phyloP scores from a whole-genome alignment of 164 flowering plant species.

The Sedum album region DNA sequence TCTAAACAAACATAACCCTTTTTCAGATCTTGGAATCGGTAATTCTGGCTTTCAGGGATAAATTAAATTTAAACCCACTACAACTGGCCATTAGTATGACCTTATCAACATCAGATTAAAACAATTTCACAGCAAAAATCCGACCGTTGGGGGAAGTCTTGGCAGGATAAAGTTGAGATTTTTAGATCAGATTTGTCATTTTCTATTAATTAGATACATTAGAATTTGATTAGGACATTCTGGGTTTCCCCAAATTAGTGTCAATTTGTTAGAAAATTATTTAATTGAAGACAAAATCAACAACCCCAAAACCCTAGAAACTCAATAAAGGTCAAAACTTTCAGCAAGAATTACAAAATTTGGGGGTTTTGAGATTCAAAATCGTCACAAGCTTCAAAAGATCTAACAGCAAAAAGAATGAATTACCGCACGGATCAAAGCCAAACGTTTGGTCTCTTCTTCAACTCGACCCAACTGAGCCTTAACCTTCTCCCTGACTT shows the following conservation, averaged over 20 bases:
- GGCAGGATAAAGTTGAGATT: neutral
- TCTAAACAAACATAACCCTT: neutral
- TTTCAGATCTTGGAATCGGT: neutral
- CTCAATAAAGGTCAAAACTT: neutral
- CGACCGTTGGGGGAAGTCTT: neutral
- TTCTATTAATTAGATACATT: too few relatives aligned
- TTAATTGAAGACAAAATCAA: neutral
- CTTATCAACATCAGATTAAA: neutral
- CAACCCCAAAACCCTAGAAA: neutral
- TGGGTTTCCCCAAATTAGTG: neutral
- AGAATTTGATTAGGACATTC: neutral
- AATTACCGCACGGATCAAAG: slow-evolving; percentile 40
- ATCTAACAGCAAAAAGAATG: too few relatives aligned
- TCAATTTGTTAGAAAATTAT: neutral
- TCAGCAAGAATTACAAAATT: neutral
- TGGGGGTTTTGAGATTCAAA: neutral
- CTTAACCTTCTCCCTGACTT: slow-evolving; percentile 43
- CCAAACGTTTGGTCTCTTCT: slow-evolving; percentile 47
- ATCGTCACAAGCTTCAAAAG: too few relatives aligned
- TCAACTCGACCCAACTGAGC: slow-evolving; percentile 49
- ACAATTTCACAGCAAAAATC: slow-evolving; percentile 1
- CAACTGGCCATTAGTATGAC: neutral
- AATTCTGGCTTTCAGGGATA: neutral
- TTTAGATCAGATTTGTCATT: neutral
- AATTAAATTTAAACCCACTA: neutral